Evolutionary conservation across 2,329 filamentous ascomycete genomes (phyloP), one percentile per base, ranked within the genome.

Genomic region (Pseudonectria buxi): DNA sequence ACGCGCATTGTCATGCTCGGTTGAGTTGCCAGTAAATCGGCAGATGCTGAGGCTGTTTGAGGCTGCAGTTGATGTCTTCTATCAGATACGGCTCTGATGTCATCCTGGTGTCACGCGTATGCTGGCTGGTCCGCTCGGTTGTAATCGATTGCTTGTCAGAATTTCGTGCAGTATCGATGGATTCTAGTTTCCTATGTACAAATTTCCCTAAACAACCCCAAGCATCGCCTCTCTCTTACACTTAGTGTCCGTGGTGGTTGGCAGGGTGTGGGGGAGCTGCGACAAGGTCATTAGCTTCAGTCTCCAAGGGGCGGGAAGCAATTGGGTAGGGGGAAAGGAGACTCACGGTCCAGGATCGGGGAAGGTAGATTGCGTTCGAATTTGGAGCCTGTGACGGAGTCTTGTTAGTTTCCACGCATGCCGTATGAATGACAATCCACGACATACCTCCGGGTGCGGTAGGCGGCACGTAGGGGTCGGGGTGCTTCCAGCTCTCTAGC

Each of bases 401-500:
- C 53, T 29, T 55, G 41, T 31, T 24, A 22, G n/a, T 32, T 22
- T 32, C 18, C 12, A 15, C 13, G 4, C 4, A 29, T 13, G 12
- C 7, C 24, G 7, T 14, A 13, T 13, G 14, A 5, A 25, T 5
- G 27, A 22, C 15, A 24, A 16, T 6, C 18, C 11, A 28, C 10
- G 16, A 32, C 75, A 46, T 69, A 92, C 90, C 92, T 74, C 92
- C 92, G 10, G 92, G 92, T 26, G 92, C 90, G 28, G 87, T 94
- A 11, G 92, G 92, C 47, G 83, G 78, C 50, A 77, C 72, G 61
- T 95, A 96, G 24, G 92, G 89, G 61, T 98, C 92, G 4, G 92
- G 92, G 58, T 98, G 92, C 68, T 96, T 96, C 90, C 90, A 98
- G 63, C 82, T 85, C 55, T 92, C 79, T 44, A 98, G 69, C 40